These are phyloP conservation scores for Xylaria sp. DNA, from an alignment of 2,329 filamentous ascomycete species.

Conservation along the genomic window DNA sequence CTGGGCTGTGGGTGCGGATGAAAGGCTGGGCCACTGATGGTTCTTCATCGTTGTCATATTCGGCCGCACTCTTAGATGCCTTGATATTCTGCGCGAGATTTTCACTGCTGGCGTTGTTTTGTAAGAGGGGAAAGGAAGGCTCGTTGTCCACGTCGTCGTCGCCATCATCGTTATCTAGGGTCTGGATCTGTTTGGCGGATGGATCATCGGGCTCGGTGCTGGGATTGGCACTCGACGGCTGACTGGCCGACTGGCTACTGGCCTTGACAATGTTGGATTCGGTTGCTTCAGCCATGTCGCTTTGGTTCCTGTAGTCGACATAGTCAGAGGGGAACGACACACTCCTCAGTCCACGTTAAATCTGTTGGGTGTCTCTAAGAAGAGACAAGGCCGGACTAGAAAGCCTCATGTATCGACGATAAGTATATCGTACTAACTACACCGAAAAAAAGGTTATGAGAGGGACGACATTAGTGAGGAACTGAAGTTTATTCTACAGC, in stretches of 20 bases:
- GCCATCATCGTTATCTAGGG: conserved; percentile 1
- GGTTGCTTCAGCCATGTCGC: conserved; percentile 41
- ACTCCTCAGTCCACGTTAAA: neutral
- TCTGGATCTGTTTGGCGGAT: neutral
- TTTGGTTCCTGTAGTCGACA: neutral
- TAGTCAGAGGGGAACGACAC: neutral
- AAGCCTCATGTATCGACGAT: neutral
- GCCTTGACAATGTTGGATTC: conserved; percentile 39
- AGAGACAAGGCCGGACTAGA: neutral
- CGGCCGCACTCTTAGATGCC: conserved; percentile 45
- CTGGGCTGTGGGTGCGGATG: conserved; percentile 64
- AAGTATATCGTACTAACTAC: neutral
- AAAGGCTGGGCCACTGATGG: conserved; percentile 68
- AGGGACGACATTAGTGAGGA: neutral
- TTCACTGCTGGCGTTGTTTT: conserved; percentile 55
- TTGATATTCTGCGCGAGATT: conserved; percentile 48
- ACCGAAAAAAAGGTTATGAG: neutral
- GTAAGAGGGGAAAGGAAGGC: conserved; percentile 54
- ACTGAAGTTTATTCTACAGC: no score
- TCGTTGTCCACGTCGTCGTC: conserved; percentile 29
- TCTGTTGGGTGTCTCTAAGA: neutral
- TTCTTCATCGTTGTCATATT: conserved; percentile 68
- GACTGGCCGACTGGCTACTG: conserved; percentile 36
- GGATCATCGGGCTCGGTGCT: conserved; percentile 29
- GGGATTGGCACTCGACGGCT: conserved; percentile 27